Percentiles rank a stretch among this genome's conserved stretches.
phyloP scores from a whole-genome alignment of 2,329 filamentous ascomycete genomes.

The Monosporascus sp. region DNA sequence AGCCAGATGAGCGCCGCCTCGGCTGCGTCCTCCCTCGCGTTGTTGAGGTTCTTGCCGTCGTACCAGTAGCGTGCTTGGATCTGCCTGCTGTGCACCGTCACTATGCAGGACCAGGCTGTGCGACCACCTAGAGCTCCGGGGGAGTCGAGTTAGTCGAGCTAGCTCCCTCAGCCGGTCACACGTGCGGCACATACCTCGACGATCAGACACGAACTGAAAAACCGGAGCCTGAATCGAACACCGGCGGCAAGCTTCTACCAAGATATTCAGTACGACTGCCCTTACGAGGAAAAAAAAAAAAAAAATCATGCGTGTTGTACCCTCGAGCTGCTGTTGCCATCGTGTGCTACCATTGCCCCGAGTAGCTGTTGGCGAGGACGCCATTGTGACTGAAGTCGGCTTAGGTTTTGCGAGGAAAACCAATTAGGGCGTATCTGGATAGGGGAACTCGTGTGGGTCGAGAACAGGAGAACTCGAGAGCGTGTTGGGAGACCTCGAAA shows the following conservation, averaged over 20 bases:
- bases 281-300: not conserved
- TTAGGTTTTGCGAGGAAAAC: constrained; percentile 2
- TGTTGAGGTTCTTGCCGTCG: constrained; percentile 81
- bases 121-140: constrained; percentile 60
- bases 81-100: constrained; percentile 61
- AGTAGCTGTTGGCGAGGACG: constrained; percentile 15
- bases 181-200: constrained; percentile 55
- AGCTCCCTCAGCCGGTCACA: not conserved
- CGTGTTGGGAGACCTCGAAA: not conserved
- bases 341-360: constrained; percentile 17
- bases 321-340: constrained; percentile 55
- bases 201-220: constrained; percentile 70
- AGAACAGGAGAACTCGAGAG: not conserved
- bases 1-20: constrained; percentile 67
- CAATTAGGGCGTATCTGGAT: constrained; percentile 1
- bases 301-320: constrained; percentile 31
- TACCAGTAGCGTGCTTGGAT: constrained; percentile 84
- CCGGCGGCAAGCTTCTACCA: constrained; percentile 52
- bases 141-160: not conserved
- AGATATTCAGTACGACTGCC: constrained; percentile 2
- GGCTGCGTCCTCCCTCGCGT: constrained; percentile 86
- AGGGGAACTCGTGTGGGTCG: not conserved
- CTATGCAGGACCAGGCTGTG: constrained; percentile 83
- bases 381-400: constrained; percentile 16
- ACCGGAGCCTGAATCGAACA: constrained; percentile 49